These are phyloP conservation scores for Boletus bicolor DNA, from an alignment of 768 basidiomycete species.

Conservation along the genomic window DNA sequence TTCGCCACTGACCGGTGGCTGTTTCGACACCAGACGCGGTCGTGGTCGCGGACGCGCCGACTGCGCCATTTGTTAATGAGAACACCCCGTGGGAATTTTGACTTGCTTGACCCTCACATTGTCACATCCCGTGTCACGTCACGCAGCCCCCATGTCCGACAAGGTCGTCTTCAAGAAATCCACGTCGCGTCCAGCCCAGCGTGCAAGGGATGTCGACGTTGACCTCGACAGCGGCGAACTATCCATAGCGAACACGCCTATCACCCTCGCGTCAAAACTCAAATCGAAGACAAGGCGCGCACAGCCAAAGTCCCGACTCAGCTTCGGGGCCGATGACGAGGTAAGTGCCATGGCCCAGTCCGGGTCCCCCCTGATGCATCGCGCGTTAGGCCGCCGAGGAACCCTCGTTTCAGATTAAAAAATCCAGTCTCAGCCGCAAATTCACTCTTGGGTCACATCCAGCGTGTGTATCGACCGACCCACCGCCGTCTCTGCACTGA, in stretches of 20 bases:
- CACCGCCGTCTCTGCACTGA: constrained; percentile 3
- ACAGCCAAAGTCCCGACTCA: constrained; percentile 65
- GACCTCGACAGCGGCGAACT: constrained; percentile 27
- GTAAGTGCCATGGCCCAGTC: constrained; percentile 34
- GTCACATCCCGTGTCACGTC: constrained; percentile 28
- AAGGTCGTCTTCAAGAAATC: constrained; percentile 44
- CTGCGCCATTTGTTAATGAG: constrained; percentile 21
- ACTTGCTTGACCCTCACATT: background rate
- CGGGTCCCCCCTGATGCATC: constrained; percentile 27
- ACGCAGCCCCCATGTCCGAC: constrained; percentile 17
- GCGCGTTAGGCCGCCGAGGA: constrained; percentile 49
- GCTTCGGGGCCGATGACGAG: constrained; percentile 74
- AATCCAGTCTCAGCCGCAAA: constrained; percentile 71
- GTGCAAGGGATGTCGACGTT: constrained; percentile 38
- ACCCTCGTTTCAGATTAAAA: constrained; percentile 76
- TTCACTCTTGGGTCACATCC: constrained; percentile 55
- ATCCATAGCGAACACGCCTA: constrained; percentile 44
- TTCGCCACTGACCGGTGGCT: constrained; percentile 5
- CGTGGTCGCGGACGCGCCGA: constrained; percentile 46
- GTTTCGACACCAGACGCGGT: constrained; percentile 43
- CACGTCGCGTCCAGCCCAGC: constrained; percentile 37
- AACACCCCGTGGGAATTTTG: constrained; percentile 29
- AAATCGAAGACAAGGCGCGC: constrained; percentile 70
- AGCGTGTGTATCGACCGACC: constrained; percentile 35
- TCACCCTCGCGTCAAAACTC: constrained; percentile 58